Base-by-base conservation (phyloP, 805 yeast genomes). In the Maudiozyma saulgeensis region DNA sequence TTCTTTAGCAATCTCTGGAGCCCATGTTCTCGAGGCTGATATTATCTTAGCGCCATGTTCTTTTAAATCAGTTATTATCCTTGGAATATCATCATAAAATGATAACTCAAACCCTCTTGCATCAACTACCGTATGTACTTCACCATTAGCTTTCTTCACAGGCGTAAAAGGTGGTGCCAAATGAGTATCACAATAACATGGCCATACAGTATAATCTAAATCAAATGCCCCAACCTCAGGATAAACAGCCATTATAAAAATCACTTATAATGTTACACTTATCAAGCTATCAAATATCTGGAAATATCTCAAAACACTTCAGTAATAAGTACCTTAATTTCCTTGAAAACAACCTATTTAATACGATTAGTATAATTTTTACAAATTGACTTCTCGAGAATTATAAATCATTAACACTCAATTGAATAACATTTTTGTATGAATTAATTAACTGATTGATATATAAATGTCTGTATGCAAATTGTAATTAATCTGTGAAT, bases 11-110 rank as follows among this genome's bases (percentile, higher is more conserved):
- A 84, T 69, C n/a, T 76, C 71, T 0, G 96, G 95, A 1, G 87
- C 78, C 52, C 79, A 78, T 0, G 96, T 88, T 56, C 96, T 71
- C 25, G 91, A 82, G 0, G 96, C 96, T 3, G 83, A 80, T 28
- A 83, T 74, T 1, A 86, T 73, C 34, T 63, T 66, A 7, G 82
- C 80, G 4, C 62, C 69, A 18, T 78, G 67, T 0, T 66, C 66
- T 31, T 67, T 65, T 49, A 88, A 66, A 49, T 79, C 82, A 12
- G 62, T 58, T 15, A 88, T 66, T 9, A 88, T 82, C 13, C 69
- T 73, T 11, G 79, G 80, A 18, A 88, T 91, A 54, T 88, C 95
- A 21, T 69, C 70, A 61, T 79, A 88, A 45, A 87, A 74, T 0
- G 78, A 62, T 15, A 86, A 67, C 41, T 73, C 68, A 55, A 69